Evolutionary conservation across 140 eudicot species (phyloP).

Genomic region (Eryngium alpinum): DNA sequence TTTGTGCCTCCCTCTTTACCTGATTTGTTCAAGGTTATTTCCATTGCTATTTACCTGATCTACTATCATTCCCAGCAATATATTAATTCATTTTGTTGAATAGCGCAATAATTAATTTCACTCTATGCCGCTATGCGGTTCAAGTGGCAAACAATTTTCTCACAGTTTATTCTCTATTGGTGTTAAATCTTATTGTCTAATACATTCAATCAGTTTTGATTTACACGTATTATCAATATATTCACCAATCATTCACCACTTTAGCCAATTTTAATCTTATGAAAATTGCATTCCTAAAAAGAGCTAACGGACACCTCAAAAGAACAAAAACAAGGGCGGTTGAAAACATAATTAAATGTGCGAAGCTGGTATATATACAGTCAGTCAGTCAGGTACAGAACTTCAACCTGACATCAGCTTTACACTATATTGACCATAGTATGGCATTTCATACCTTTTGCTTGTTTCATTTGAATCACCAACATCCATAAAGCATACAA

Average conservation of each 20-base stretch:
- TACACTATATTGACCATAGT: background rate
- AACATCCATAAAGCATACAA: slow-evolving; percentile 74
- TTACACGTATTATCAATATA: background rate
- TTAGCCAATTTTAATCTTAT: background rate
- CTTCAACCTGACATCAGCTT: background rate
- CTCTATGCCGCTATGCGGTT: too few species aligned
- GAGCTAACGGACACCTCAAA: background rate
- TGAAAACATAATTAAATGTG: background rate
- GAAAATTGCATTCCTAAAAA: background rate
- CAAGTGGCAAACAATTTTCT: background rate
- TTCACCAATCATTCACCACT: background rate
- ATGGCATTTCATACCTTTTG: slow-evolving; percentile 50
- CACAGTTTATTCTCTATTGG: background rate
- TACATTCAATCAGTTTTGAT: background rate
- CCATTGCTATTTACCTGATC: background rate
- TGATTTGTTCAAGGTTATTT: background rate
- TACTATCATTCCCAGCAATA: slow-evolving; percentile 4
- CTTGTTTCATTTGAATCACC: slow-evolving; percentile 59
- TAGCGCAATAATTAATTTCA: too few species aligned
- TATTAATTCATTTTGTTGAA: background rate
- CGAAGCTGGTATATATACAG: background rate
- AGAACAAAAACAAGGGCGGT: background rate
- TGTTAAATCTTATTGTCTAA: background rate
- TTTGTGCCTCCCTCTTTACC: background rate
- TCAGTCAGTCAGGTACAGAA: background rate